Evolutionary conservation across 73 alveolate species (phyloP), one percentile per base, ranked within the genome.

Genomic region (Symbiodinium pilosum): DNA sequence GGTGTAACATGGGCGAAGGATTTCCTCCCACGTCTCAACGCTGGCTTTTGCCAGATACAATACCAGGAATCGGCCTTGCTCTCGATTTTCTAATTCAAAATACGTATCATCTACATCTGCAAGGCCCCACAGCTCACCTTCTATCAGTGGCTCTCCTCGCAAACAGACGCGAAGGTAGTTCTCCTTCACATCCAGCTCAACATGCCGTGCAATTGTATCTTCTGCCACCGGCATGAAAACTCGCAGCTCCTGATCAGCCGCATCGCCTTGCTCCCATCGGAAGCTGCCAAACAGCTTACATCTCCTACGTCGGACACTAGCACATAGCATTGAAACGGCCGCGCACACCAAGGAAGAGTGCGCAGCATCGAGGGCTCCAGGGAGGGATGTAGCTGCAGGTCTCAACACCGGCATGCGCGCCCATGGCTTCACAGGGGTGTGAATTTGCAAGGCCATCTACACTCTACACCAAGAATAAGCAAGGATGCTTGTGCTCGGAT

Each of bases 241-340:
- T 38, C 96, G 96, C 41, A 91, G 81, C 42, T 91, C 96, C 54
- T 91, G 96, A n/a, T 91, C 96, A 18, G 77, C 32, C n/a, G 96
- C 87, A 1, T 91, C 96, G 14, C 96, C 96, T 34, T 91, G 96
- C 87, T 91, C 96, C 96, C 96, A 91, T 64, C 95, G 59, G 26
- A 39, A 83, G 41, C 81, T 64, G 81, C 38, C 81, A 28, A 5
- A 16, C 30, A 64, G 81, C 81, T 9, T 64, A 20, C 16, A 16
- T 38, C 81, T 7, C 30, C 81, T 38, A 56, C 32, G 81, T 38
- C 81, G 81, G 0, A 64, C 36, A 64, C 77, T 20, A 47, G 14
- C 59, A 9, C 81, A 30, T 1, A 20, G 16, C 81, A 64, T 9
- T 14, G 81, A 64, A 28, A 38, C 81, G 38, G 12, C 81, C 6